Percentiles rank a stretch among this genome's conserved stretches.
phyloP scores from a whole-genome alignment of 2,329 filamentous ascomycete genomes.

The Paradendryphiella salina region DNA sequence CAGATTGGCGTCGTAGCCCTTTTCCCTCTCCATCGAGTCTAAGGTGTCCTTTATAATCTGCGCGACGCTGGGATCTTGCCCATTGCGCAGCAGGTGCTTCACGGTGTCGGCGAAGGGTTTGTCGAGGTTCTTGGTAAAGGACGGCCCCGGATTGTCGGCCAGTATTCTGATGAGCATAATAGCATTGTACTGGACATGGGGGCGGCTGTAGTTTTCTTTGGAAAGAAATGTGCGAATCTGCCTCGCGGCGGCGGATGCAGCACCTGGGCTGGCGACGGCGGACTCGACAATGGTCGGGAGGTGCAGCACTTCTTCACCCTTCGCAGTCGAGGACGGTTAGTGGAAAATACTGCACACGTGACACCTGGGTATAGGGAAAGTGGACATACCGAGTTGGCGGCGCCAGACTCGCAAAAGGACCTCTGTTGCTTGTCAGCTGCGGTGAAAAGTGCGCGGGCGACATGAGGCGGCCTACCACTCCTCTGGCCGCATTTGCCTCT shows the following conservation, averaged over 20 bases:
- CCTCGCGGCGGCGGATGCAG: slow-evolving; percentile 78
- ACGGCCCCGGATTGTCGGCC: slow-evolving; percentile 84
- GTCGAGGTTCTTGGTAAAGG: slow-evolving; percentile 90
- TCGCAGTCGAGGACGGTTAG: slow-evolving; percentile 18
- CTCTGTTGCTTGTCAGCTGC: slow-evolving; percentile 55
- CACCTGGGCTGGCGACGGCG: slow-evolving; percentile 86
- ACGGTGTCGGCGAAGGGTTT: slow-evolving; percentile 76
- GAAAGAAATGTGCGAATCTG: slow-evolving; percentile 81
- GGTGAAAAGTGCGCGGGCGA: slow-evolving; percentile 1
- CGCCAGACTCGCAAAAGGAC: slow-evolving; percentile 78
- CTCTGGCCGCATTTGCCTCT: slow-evolving; percentile 66
- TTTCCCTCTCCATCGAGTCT: slow-evolving; percentile 73
- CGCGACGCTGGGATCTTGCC: slow-evolving; percentile 74
- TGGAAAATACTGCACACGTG: background rate
- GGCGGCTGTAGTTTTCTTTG: slow-evolving; percentile 65
- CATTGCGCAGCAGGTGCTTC: slow-evolving; percentile 73
- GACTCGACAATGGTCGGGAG: slow-evolving; percentile 92
- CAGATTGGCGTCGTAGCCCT: slow-evolving; percentile 74
- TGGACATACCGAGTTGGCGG: slow-evolving; percentile 52
- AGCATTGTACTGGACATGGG: slow-evolving; percentile 88
- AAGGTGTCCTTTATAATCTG: slow-evolving; percentile 88
- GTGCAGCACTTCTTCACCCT: slow-evolving; percentile 89
- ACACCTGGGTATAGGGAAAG: background rate
- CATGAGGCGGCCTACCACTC: slow-evolving; percentile 60
- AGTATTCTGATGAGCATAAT: slow-evolving; percentile 95